Conservation (phyloP, 1,284 basidiomycete species). For the Vanrija sp. region DNA sequence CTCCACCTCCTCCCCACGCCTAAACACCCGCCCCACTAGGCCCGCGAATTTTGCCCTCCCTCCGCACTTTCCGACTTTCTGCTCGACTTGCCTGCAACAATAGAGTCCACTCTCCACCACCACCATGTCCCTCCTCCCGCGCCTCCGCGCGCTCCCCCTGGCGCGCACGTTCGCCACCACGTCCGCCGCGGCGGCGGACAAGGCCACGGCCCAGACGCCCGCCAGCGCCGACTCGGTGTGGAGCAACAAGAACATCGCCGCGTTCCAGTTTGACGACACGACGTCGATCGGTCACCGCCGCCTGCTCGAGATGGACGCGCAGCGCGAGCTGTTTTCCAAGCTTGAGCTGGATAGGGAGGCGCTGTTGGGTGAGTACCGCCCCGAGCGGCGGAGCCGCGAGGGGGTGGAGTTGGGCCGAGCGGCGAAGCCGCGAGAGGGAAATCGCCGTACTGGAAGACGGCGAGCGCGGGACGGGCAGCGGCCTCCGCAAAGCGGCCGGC, state of each 20-base stretch:
- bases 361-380: slow-evolving; percentile 63
- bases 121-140: too few species aligned
- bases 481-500: too few species aligned
- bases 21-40: too few species aligned
- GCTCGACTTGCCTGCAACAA: too few species aligned
- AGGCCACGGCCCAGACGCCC: neutral
- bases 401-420: neutral
- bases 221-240: neutral
- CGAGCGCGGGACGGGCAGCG: too few species aligned
- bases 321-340: slow-evolving; percentile 68
- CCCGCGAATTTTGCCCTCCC: too few species aligned
- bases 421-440: neutral
- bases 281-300: slow-evolving; percentile 64
- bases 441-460: too few species aligned
- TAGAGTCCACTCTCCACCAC: too few species aligned
- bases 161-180: slow-evolving; percentile 1
- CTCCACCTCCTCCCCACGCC: too few species aligned
- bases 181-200: neutral
- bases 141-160: neutral
- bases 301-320: slow-evolving; percentile 64
- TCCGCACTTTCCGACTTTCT: too few species aligned
- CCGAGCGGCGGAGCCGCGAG: neutral
- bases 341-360: slow-evolving; percentile 79
- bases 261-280: slow-evolving; percentile 58
- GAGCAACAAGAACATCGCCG: slow-evolving; percentile 40